Evolutionary conservation across 768 basidiomycete genomes (phyloP), one percentile per base, ranked within the genome.

Genomic region (Lyophyllum decastes): DNA sequence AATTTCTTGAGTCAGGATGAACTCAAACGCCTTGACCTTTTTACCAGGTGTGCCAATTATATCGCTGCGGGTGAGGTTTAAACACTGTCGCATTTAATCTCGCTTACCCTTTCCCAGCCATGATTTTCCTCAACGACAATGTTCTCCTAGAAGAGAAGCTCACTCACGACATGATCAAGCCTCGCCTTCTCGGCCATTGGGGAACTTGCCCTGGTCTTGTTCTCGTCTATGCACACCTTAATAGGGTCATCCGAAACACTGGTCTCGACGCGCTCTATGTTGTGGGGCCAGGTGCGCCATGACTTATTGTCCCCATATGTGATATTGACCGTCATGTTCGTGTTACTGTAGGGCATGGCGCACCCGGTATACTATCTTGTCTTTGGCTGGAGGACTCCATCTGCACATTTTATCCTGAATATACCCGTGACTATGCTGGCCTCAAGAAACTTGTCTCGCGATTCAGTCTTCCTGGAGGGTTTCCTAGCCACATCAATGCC

Each of bases 301-400:
- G 30, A 10, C 19, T 30, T 53, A n/a, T 38, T 24, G 21, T 9
- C 41, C 0, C 49, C 49, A 22, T 2, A 30, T 8, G 56, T 40
- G 34, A 14, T 12, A 43, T 54, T 2, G 9, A 21, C 43, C 14
- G 25, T 41, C 19, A 0, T n/a, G 16, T 38, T 16, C 14, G 2
- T 38, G 3, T 16, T 17, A 17, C 52, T 51, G 55, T 69, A 76
- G 89, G 89, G 14, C 92, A 95, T 64, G 93, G 92, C 34, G 94
- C 94, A 5, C 94, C 94, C 21, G 92, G 85, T 24, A 82, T 95
- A 25, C 82, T 97, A n/a, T 82, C 93, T 10, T 88, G 86, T 62
- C 82, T 95, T 7, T 95, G 89, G 88, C 76, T 95, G 58, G 94
- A 97, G 71, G 87, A 89, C 55, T 85, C 91, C 1, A 76, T 90